phyloP scores from a whole-genome alignment of 2,329 filamentous ascomycete genomes.

The Intubia oerlemansii region DNA sequence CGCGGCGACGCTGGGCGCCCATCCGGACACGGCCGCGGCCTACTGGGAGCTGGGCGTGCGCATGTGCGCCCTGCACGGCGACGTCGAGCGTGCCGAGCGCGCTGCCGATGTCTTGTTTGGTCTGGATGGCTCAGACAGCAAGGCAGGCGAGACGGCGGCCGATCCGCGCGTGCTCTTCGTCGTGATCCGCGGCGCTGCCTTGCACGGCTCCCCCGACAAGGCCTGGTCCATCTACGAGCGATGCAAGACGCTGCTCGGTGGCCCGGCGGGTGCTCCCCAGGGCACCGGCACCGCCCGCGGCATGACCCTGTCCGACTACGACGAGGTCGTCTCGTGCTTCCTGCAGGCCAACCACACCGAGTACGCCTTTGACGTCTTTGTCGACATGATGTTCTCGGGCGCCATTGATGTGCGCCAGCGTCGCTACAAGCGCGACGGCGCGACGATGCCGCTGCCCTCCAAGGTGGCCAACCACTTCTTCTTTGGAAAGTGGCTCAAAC shows the following conservation, averaged over 20 bases:
- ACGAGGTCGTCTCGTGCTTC: slow-evolving; percentile 50
- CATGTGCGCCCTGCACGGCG: slow-evolving; percentile 36
- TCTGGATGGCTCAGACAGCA: too few relatives aligned
- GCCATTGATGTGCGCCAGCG: slow-evolving; percentile 23
- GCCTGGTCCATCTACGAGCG: slow-evolving; percentile 49
- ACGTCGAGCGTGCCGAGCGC: slow-evolving; percentile 35
- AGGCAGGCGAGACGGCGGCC: neutral
- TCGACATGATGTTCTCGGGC: slow-evolving; percentile 66
- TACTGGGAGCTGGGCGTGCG: slow-evolving; percentile 46
- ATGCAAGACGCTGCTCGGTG: slow-evolving; percentile 22
- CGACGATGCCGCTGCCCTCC: slow-evolving; percentile 17
- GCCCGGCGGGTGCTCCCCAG: slow-evolving; percentile 27
- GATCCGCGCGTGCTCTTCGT: slow-evolving; percentile 6
- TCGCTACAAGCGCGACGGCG: neutral
- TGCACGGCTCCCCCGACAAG: slow-evolving; percentile 20
- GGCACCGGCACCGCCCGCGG: neutral
- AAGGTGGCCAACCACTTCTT: slow-evolving; percentile 53
- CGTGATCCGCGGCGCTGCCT: slow-evolving; percentile 6
- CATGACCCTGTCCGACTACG: slow-evolving; percentile 56
- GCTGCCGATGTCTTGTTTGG: slow-evolving; percentile 22
- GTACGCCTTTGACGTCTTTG: slow-evolving; percentile 55
- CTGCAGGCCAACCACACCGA: slow-evolving; percentile 42
- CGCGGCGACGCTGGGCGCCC: slow-evolving; percentile 27
- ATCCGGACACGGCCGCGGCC: slow-evolving; percentile 23
- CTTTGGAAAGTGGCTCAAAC: slow-evolving; percentile 74